phyloP scores from a whole-genome alignment of 2,329 filamentous ascomycete genomes.

The Fusarium staphyleae region DNA sequence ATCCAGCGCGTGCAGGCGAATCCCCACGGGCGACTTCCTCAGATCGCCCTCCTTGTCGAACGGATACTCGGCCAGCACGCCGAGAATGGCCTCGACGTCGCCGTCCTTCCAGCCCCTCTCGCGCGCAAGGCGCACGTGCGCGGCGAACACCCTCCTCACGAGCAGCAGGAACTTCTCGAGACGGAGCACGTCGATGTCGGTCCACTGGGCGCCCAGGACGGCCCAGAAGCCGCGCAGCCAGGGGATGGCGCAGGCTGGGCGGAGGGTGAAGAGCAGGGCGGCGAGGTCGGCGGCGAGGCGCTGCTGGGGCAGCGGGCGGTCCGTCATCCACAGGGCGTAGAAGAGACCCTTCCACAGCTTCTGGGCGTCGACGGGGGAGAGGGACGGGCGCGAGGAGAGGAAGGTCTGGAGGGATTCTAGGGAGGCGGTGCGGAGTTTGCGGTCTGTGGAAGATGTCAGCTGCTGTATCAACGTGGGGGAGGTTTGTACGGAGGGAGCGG shows the following conservation, averaged over 20 bases:
- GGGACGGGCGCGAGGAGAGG: constrained; percentile 67
- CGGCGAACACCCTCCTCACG: constrained; percentile 77
- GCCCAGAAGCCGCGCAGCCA: constrained; percentile 74
- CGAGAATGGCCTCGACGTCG: constrained; percentile 40
- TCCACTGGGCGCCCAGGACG: constrained; percentile 74
- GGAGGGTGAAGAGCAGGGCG: constrained; percentile 66
- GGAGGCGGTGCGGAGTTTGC: constrained; percentile 77
- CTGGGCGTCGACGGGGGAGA: constrained; percentile 74
- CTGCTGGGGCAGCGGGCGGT: constrained; percentile 88
- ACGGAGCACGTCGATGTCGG: constrained; percentile 75
- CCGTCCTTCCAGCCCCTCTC: constrained; percentile 48
- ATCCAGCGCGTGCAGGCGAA: constrained; percentile 87
- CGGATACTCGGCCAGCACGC: constrained; percentile 42
- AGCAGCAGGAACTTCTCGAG: constrained; percentile 95
- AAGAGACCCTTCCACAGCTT: constrained; percentile 97
- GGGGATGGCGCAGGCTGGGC: constrained; percentile 50
- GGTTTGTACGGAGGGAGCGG: neutral
- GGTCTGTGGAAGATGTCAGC: constrained; percentile 61
- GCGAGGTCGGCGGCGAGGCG: constrained; percentile 80
- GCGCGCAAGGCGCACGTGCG: constrained; percentile 63
- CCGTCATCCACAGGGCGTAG: constrained; percentile 93
- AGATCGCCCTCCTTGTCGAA: constrained; percentile 50
- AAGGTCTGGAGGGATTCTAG: constrained; percentile 79
- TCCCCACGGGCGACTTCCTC: constrained; percentile 76
- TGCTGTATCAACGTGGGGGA: too few relatives aligned